Conservation (phyloP, 2,329 filamentous ascomycete species). For the Exophiala alcalophila region DNA sequence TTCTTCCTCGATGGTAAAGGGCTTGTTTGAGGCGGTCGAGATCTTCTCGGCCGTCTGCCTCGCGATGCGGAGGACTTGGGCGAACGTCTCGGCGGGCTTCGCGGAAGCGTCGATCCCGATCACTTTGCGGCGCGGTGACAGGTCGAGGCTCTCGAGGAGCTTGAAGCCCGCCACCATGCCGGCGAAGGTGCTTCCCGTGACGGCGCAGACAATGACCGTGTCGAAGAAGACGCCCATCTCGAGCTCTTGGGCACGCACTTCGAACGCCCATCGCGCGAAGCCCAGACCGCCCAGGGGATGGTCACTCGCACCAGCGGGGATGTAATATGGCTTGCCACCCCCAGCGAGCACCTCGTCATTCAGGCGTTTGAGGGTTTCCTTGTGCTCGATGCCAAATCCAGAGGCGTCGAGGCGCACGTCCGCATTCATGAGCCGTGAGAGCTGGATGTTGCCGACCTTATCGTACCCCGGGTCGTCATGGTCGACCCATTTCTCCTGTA, state of each 20-base stretch:
- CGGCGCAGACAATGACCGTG: slow-evolving; percentile 65
- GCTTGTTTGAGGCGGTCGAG: slow-evolving; percentile 56
- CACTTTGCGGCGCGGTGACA: slow-evolving; percentile 49
- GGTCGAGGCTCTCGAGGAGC: slow-evolving; percentile 53
- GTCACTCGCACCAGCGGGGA: slow-evolving; percentile 68
- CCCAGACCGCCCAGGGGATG: slow-evolving; percentile 68
- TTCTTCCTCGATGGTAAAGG: slow-evolving; percentile 58
- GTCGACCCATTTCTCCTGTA: slow-evolving; percentile 69
- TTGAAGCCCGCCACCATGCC: slow-evolving; percentile 73
- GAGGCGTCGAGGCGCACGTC: slow-evolving; percentile 60
- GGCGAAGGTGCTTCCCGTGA: slow-evolving; percentile 68
- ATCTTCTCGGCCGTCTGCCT: slow-evolving; percentile 62
- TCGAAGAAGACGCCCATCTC: slow-evolving; percentile 64
- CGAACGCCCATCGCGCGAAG: slow-evolving; percentile 69
- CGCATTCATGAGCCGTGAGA: slow-evolving; percentile 65
- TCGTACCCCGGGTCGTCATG: slow-evolving; percentile 60
- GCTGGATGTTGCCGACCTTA: slow-evolving; percentile 68
- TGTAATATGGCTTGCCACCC: slow-evolving; percentile 66
- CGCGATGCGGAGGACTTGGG: slow-evolving; percentile 66
- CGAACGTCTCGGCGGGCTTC: slow-evolving; percentile 59
- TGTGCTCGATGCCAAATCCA: slow-evolving; percentile 67
- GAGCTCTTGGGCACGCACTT: slow-evolving; percentile 63
- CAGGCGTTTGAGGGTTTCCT: slow-evolving; percentile 56
- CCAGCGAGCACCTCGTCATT: slow-evolving; percentile 51
- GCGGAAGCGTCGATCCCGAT: slow-evolving; percentile 66